These are phyloP conservation scores for Lentinula aciculospora DNA, from an alignment of 768 basidiomycete genomes.

Conservation along the genomic window DNA sequence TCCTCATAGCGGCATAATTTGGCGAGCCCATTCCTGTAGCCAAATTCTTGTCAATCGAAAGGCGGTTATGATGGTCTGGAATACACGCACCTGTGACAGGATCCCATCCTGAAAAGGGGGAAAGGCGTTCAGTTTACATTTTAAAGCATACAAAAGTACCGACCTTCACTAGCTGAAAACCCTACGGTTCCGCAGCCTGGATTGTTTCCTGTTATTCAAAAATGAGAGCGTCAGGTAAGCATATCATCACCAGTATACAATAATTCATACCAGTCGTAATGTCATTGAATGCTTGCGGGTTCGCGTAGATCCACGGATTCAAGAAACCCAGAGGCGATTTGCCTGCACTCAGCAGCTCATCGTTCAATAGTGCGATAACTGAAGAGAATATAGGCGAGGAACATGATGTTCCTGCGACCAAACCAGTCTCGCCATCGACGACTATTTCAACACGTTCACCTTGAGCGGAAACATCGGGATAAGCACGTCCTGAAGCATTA, in stretches of 20 bases:
- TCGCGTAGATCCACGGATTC: conserved; percentile 44
- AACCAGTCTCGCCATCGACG: conserved; percentile 32
- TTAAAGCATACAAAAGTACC: neutral
- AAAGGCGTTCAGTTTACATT: neutral
- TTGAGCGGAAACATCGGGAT: conserved; percentile 11
- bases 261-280: conserved; percentile 39
- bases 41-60: neutral
- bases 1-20: conserved; percentile 2
- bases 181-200: neutral
- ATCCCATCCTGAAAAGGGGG: neutral
- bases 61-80: neutral
- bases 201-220: neutral
- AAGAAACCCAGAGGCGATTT: conserved; percentile 53
- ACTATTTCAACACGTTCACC: conserved; percentile 42
- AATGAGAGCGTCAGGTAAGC: neutral
- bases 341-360: conserved; percentile 43
- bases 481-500: conserved; percentile 26
- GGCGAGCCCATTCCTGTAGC: neutral
- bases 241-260: neutral
- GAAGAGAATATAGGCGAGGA: conserved; percentile 52
- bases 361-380: conserved; percentile 56
- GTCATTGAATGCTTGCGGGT: conserved; percentile 45
- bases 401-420: conserved; percentile 54
- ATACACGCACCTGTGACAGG: neutral
- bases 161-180: neutral